Evolutionary conservation across 2,329 filamentous ascomycete species (phyloP).

Genomic region (Fusarium humuli): DNA sequence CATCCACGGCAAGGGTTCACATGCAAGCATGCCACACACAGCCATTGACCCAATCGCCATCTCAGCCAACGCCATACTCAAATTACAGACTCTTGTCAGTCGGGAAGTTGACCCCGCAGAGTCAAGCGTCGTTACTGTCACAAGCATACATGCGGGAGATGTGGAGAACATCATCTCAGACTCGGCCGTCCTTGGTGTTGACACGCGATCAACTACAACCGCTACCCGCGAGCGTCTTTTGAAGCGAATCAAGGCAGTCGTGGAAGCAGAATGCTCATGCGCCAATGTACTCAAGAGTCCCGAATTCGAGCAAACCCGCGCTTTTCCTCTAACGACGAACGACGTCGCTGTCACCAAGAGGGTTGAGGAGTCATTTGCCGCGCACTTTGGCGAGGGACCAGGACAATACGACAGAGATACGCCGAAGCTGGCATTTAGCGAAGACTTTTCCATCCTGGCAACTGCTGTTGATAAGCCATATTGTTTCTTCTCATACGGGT

Average conservation of each 20-base stretch:
- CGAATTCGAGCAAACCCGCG: constrained; percentile 53
- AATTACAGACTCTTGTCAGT: constrained; percentile 49
- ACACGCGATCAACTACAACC: constrained; percentile 52
- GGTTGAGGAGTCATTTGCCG: constrained; percentile 57
- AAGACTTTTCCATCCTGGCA: constrained; percentile 62
- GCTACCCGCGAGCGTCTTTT: constrained; percentile 52
- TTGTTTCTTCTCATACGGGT: constrained; percentile 41
- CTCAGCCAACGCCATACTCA: constrained; percentile 16
- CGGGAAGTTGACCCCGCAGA: constrained; percentile 52
- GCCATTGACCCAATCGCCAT: constrained; percentile 17
- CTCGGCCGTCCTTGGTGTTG: constrained; percentile 54
- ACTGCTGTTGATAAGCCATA: constrained; percentile 29
- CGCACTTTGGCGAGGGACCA: constrained; percentile 55
- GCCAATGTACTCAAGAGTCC: constrained; percentile 58
- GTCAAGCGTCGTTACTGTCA: constrained; percentile 58
- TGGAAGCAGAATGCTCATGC: constrained; percentile 66
- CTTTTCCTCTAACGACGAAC: constrained; percentile 64
- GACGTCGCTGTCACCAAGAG: constrained; percentile 57
- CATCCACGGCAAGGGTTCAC: constrained; percentile 52
- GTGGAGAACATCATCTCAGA: constrained; percentile 60
- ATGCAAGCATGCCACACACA: constrained; percentile 25
- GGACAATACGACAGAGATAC: constrained; percentile 51
- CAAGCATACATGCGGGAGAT: constrained; percentile 56
- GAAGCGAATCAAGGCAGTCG: constrained; percentile 54
- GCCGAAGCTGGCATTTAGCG: constrained; percentile 59